Conservation (phyloP, 495 filamentous ascomycete species). For the Terfezia claveryi region DNA sequence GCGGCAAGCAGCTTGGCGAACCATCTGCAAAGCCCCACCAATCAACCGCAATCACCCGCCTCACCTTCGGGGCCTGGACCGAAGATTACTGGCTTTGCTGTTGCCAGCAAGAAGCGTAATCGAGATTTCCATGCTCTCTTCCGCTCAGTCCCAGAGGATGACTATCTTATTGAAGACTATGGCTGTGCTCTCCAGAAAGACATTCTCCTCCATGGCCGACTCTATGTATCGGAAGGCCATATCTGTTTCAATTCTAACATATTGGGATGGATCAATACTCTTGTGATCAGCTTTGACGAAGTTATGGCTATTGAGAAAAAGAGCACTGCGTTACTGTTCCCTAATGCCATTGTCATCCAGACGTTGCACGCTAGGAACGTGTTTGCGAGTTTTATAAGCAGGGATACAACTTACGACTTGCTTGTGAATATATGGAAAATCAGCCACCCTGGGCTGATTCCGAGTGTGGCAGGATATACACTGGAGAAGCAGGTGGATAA, state of each 20-base stretch:
- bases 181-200: conserved; percentile 90
- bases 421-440: conserved; percentile 97
- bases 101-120: conserved; percentile 88
- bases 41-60: background rate
- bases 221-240: conserved; percentile 93
- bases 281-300: conserved; percentile 96
- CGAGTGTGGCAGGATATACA: conserved; percentile 66
- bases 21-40: conserved; percentile 33
- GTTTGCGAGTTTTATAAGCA: conserved; percentile 82
- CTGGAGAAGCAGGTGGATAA: conserved; percentile 55
- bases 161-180: conserved; percentile 96
- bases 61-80: conserved; percentile 23
- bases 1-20: conserved; percentile 26
- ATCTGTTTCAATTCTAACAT: conserved; percentile 99
- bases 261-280: conserved; percentile 85
- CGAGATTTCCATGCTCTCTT: conserved; percentile 85
- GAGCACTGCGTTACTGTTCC: conserved; percentile 84
- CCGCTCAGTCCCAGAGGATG: conserved; percentile 89
- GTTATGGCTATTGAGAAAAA: conserved; percentile 93
- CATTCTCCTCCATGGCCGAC: conserved; percentile 77
- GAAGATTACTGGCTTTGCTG: conserved; percentile 81
- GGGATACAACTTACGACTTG: conserved; percentile 90
- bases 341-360: conserved; percentile 91
- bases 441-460: conserved; percentile 72
- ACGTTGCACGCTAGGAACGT: conserved; percentile 87